Evolutionary conservation across 495 filamentous ascomycete species (phyloP), one percentile per base, ranked within the genome.

Genomic region (Aspergillus diversus): DNA sequence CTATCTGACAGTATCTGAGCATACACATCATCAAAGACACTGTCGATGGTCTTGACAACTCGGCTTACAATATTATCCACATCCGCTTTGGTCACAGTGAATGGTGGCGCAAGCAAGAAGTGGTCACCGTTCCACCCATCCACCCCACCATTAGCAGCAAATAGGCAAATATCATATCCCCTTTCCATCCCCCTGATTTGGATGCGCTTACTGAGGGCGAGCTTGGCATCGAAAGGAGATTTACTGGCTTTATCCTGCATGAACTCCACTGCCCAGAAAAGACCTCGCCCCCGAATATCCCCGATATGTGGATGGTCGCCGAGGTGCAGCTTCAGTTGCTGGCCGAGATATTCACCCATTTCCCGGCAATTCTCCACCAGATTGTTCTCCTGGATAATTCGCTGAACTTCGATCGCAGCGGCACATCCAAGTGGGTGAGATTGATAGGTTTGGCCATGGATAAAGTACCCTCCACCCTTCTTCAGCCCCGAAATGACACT

Each of bases 261-360:
- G 61, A 89, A 82, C 65, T 87, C 86, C 48, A 89, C 69, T 3
- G 79, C 86, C 84, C 83, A 87, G 69, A 90, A 89, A 9, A 89
- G 71, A 0, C 88, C 87, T 5, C 79, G 77, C 3, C 88, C 88
- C 5, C 88, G 82, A 60, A 90, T 85, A 67, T 89, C 77, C 13
- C 87, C 88, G 5, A 91, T 86, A 49, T 88, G 71, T 6, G 81
- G 82, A 63, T 86, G 82, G 47, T 56, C 57, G 0, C 62, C 73
- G 5, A 92, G 69, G 7, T 72, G 67, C 37, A 69, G 61, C 12
- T 72, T 71, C 12, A 90, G 77, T 15, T 76, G 60, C 11, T 60
- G 63, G 54, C 78, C 76, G 2, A 92, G 73, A 32, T 82, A 66
- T 5, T 66, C 46, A 0, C 87, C 88, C 75, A 85, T 83, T 0